These are phyloP conservation scores for Termitomyces sp. DNA, from an alignment of 768 basidiomycete genomes.

Conservation along the genomic window DNA sequence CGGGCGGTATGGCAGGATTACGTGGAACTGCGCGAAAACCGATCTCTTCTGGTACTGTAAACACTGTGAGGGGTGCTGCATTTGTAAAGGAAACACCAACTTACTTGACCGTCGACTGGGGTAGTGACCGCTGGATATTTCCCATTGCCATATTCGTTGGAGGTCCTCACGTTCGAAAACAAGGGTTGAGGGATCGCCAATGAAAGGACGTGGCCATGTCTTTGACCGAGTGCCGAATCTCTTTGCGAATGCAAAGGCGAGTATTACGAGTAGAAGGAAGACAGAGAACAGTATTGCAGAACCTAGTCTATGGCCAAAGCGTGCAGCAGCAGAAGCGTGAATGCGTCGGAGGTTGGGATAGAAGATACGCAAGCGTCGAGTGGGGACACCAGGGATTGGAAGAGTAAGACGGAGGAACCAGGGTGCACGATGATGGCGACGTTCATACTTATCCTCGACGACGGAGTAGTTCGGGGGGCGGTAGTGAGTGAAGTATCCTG, in stretches of 20 bases:
- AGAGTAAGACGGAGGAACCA: constrained; percentile 60
- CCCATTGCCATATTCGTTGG: constrained; percentile 93
- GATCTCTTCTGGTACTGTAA: constrained; percentile 66
- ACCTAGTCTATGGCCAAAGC: constrained; percentile 56
- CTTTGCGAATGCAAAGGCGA: constrained; percentile 55
- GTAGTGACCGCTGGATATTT: constrained; percentile 90
- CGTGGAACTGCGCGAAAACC: constrained; percentile 48
- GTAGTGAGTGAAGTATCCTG: not conserved
- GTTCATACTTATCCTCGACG: constrained; percentile 61
- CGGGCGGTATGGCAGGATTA: constrained; percentile 74
- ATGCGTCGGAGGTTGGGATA: constrained; percentile 58
- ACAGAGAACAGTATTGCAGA: constrained; percentile 45
- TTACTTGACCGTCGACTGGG: constrained; percentile 75
- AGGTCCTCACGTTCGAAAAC: constrained; percentile 76
- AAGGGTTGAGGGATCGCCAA: constrained; percentile 61
- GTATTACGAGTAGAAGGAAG: constrained; percentile 33
- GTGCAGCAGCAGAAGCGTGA: constrained; percentile 49
- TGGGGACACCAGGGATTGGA: constrained; percentile 53
- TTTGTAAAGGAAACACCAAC: constrained; percentile 23
- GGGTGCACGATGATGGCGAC: constrained; percentile 34
- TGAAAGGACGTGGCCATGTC: constrained; percentile 55
- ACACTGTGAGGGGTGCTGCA: constrained; percentile 5
- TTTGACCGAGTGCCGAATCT: constrained; percentile 58
- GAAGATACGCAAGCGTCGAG: constrained; percentile 51
- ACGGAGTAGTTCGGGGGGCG: constrained; percentile 37